phyloP scores from a whole-genome alignment of 1,139 yeast genomes.

The Keqinozyma sinolaborantium region DNA sequence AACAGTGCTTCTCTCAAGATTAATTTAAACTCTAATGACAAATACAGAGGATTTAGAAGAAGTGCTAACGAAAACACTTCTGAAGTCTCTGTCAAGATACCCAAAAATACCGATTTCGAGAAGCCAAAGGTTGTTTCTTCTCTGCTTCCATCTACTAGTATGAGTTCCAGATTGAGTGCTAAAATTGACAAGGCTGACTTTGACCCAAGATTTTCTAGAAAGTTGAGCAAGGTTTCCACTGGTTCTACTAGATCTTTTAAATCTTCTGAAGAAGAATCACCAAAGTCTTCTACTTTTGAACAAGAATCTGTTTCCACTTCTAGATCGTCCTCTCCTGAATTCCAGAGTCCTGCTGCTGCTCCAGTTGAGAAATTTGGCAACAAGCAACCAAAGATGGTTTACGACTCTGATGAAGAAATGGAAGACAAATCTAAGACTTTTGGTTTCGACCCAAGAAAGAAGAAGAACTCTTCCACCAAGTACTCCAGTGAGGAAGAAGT shows the following conservation, averaged over 20 bases:
- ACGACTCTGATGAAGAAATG: slow-evolving; percentile 16
- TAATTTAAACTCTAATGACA: slow-evolving; percentile 20
- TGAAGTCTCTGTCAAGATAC: slow-evolving; percentile 26
- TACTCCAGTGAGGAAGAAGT: slow-evolving; percentile 1
- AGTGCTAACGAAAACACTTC: slow-evolving; percentile 15
- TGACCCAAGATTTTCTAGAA: background rate
- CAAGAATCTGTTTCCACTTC: background rate
- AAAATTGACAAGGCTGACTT: background rate
- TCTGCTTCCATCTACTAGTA: background rate
- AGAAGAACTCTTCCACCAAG: background rate
- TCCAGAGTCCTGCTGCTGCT: slow-evolving; percentile 4
- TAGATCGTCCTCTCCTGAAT: background rate
- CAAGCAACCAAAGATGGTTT: slow-evolving; percentile 12
- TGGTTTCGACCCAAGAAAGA: slow-evolving; percentile 22
- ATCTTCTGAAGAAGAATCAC: background rate
- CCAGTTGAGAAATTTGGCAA: slow-evolving; percentile 15
- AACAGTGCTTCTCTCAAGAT: slow-evolving; percentile 2
- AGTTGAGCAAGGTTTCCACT: background rate
- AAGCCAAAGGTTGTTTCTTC: slow-evolving; percentile 1
- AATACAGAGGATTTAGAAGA: slow-evolving; percentile 47
- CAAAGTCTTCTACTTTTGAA: too few species aligned
- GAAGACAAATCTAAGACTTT: slow-evolving; percentile 13
- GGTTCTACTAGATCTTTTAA: background rate
- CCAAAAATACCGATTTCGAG: slow-evolving; percentile 8
- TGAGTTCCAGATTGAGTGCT: background rate